Conservation (phyloP, 352 stramenopile species). For the Pythium sp. region DNA sequence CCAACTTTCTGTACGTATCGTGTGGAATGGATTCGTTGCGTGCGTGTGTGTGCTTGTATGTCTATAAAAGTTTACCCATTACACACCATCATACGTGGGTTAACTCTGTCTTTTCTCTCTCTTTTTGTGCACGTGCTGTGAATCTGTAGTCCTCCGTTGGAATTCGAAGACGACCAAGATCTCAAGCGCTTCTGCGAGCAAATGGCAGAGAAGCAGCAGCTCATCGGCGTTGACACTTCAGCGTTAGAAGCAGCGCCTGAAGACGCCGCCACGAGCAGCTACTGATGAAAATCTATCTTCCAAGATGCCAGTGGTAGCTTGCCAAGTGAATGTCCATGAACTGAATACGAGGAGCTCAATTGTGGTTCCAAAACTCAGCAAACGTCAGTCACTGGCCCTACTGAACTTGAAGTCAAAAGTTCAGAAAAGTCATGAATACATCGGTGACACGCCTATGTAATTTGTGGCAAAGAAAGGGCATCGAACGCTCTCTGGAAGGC, state of each 20-base stretch:
- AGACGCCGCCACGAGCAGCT: conserved; percentile 2
- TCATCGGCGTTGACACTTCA: neutral
- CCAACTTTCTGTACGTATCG: conserved; percentile 60
- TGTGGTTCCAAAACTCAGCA: neutral
- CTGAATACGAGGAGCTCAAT: neutral
- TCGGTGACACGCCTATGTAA: neutral
- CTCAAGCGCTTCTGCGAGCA: conserved; percentile 19
- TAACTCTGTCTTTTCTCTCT: neutral
- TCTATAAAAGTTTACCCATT: neutral
- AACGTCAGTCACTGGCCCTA: neutral
- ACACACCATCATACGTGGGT: conserved; percentile 2
- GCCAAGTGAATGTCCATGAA: too few relatives aligned
- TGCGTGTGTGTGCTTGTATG: neutral
- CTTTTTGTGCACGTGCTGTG: neutral
- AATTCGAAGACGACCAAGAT: conserved; percentile 46
- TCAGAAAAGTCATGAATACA: neutral
- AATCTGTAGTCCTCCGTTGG: conserved; percentile 40
- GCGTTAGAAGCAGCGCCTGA: neutral
- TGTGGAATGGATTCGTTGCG: neutral
- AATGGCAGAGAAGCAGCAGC: neutral
- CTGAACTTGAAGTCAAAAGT: neutral
- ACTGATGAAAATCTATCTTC: neutral
- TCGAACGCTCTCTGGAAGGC: neutral
- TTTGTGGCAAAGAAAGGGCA: neutral
- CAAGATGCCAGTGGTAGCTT: neutral